Conservation (phyloP, 192 early-diverging fungal genomes). For the Allomyces arbusculus region DNA sequence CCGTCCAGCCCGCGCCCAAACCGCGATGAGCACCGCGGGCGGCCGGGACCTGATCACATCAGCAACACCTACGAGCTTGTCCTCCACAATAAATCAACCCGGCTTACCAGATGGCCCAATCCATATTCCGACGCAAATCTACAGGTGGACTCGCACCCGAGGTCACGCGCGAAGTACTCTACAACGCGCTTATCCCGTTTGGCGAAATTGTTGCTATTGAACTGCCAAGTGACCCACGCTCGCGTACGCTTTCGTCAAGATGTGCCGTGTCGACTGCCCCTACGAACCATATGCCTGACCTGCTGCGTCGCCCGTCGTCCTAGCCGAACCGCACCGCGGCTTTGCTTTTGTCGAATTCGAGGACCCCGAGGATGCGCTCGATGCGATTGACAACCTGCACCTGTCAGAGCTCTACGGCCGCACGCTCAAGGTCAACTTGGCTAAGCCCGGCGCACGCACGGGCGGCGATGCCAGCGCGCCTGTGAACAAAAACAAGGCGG, state of each 20-base stretch:
- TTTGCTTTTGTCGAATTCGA: constrained; percentile 96
- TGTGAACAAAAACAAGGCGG: too few species aligned
- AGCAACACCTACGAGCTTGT: not conserved
- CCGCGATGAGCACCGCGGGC: not conserved
- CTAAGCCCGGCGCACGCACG: constrained; percentile 28
- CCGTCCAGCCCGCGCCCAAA: too few species aligned
- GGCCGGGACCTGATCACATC: not conserved
- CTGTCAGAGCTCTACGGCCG: constrained; percentile 69
- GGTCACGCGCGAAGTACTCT: constrained; percentile 55
- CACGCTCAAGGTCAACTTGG: constrained; percentile 71
- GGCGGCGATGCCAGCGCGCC: too few species aligned
- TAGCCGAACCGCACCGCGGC: constrained; percentile 58
- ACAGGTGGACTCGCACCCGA: constrained; percentile 52
- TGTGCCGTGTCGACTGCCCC: not conserved
- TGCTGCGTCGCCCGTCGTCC: not conserved
- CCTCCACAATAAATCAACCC: not conserved
- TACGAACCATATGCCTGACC: not conserved
- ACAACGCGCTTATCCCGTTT: constrained; percentile 86
- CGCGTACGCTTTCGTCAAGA: not conserved
- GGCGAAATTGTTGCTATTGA: constrained; percentile 80
- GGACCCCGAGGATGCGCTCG: constrained; percentile 50
- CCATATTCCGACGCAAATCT: too few species aligned
- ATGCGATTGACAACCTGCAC: constrained; percentile 91
- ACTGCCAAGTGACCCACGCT: constrained; percentile 46
- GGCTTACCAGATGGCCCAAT: too few species aligned